phyloP scores from a whole-genome alignment of 805 yeast species.

The Lipomyces spencermartinsiae region DNA sequence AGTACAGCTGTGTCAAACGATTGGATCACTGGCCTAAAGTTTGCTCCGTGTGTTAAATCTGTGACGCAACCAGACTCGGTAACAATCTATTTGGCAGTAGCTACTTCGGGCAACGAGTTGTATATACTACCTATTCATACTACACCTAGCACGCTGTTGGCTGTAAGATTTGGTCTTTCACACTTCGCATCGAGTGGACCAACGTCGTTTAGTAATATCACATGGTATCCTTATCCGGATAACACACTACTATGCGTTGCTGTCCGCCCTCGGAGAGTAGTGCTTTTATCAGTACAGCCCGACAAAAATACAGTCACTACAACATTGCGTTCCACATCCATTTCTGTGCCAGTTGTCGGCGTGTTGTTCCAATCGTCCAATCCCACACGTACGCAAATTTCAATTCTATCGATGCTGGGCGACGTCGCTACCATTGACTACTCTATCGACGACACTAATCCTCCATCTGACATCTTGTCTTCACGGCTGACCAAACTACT shows the following conservation, averaged over 20 bases:
- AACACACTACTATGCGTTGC: conserved; percentile 4
- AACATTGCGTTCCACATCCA: background rate
- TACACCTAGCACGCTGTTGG: background rate
- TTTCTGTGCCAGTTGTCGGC: conserved; percentile 2
- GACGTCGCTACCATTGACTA: background rate
- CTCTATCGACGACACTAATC: background rate
- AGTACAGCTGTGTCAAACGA: background rate
- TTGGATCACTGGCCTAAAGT: conserved; percentile 30
- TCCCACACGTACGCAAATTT: background rate
- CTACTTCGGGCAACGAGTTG: conserved; percentile 4
- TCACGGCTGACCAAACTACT: background rate
- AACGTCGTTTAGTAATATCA: background rate
- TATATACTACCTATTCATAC: background rate
- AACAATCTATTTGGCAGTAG: conserved; percentile 1
- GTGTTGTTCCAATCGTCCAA: background rate
- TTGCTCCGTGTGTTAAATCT: conserved; percentile 20
- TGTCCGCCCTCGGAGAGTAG: background rate
- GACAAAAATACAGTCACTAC: background rate
- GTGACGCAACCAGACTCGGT: background rate
- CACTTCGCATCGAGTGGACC: background rate
- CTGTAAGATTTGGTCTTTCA: background rate
- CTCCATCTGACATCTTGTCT: background rate
- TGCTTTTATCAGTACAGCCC: background rate
- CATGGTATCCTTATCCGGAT: background rate
- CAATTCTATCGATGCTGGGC: conserved; percentile 8